Evolutionary conservation across 805 yeast species (phyloP).

Genomic region (Ogataea ramenticola): DNA sequence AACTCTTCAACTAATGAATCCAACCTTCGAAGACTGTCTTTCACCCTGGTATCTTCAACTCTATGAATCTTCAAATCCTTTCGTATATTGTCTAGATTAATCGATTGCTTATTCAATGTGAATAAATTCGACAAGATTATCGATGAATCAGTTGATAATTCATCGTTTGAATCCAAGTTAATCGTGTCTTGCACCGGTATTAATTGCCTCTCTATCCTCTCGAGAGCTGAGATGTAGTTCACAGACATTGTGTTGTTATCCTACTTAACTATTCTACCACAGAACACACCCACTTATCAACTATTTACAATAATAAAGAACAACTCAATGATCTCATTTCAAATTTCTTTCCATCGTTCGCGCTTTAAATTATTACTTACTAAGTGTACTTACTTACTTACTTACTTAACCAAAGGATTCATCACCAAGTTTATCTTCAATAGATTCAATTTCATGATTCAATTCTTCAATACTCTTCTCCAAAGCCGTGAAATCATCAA

Average conservation of each 20-base stretch:
- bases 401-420: too few relatives aligned
- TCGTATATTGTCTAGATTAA: neutral
- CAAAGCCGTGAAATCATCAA: constrained; percentile 67
- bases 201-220: neutral
- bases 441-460: constrained; percentile 34
- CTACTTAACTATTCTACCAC: too few relatives aligned
- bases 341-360: too few relatives aligned
- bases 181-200: neutral
- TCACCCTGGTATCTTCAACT: neutral
- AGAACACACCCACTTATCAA: too few relatives aligned
- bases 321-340: too few relatives aligned
- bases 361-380: too few relatives aligned
- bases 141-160: neutral
- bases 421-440: constrained; percentile 52
- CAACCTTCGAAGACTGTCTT: neutral
- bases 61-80: neutral
- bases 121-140: neutral
- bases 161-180: neutral
- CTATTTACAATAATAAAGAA: too few relatives aligned
- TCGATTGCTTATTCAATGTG: neutral
- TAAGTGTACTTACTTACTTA: too few relatives aligned
- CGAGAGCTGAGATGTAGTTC: neutral
- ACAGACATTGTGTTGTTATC: too few relatives aligned
- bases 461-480: constrained; percentile 54
- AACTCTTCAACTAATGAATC: neutral